A percentile compares a stretch with the other conserved stretches of the same genome.
Evolutionary conservation across 2,329 filamentous ascomycete species (phyloP).

Genomic region (Colletotrichum cordylinicola): DNA sequence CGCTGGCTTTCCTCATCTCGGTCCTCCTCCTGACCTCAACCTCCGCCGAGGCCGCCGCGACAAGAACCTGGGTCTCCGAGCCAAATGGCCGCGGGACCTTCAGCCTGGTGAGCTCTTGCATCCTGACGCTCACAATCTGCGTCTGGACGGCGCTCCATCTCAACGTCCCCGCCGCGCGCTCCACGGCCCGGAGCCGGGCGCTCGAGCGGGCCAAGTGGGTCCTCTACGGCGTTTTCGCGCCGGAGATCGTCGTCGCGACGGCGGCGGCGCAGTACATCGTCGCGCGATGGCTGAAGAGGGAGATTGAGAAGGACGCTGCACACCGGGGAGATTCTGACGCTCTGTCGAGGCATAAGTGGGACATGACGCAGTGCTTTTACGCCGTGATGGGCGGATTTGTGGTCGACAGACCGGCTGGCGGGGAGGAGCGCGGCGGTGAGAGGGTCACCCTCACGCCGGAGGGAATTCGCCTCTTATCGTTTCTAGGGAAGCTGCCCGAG

Average conservation of each 20-base stretch:
- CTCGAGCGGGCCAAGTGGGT: constrained; percentile 30
- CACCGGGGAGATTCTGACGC: neutral
- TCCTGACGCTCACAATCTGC: constrained; percentile 36
- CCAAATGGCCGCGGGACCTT: constrained; percentile 34
- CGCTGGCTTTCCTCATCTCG: neutral
- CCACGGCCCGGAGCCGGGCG: neutral
- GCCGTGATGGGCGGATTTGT: constrained; percentile 34
- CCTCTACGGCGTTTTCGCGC: constrained; percentile 33
- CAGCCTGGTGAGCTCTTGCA: constrained; percentile 33
- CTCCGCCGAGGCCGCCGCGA: neutral
- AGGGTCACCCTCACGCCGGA: constrained; percentile 10
- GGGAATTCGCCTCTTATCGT: constrained; percentile 5
- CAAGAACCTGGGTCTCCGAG: constrained; percentile 6
- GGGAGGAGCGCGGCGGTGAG: neutral
- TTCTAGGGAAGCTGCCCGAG: neutral
- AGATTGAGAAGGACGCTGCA: constrained; percentile 6
- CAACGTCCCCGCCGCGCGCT: constrained; percentile 31
- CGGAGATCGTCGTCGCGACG: constrained; percentile 34
- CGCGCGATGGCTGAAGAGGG: constrained; percentile 14
- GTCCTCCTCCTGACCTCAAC: neutral
- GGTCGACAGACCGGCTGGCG: constrained; percentile 14
- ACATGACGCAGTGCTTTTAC: constrained; percentile 33
- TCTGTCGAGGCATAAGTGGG: constrained; percentile 3
- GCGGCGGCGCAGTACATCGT: constrained; percentile 31
- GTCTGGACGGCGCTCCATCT: constrained; percentile 39